A percentile compares a stretch with the other conserved stretches of the same genome.
These are phyloP conservation scores for Fusarium penzigii DNA, from an alignment of 2,329 filamentous ascomycete species.

Conservation along the genomic window DNA sequence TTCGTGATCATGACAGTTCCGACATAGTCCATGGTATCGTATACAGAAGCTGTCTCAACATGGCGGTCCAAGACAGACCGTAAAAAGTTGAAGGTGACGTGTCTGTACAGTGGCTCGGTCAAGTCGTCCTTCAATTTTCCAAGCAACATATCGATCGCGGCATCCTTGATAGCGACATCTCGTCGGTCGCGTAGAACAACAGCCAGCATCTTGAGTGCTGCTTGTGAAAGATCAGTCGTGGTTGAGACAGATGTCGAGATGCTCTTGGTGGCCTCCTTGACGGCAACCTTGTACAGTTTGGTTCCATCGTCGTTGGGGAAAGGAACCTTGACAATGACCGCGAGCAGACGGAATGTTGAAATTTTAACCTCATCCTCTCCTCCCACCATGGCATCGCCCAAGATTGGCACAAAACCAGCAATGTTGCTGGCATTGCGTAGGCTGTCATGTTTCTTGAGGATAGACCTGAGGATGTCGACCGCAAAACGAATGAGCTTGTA, in stretches of 20 bases:
- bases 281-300: slow-evolving; percentile 71
- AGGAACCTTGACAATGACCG: slow-evolving; percentile 81
- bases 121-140: slow-evolving; percentile 83
- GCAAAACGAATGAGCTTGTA: slow-evolving; percentile 89
- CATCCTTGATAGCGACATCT: slow-evolving; percentile 75
- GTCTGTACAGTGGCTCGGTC: slow-evolving; percentile 88
- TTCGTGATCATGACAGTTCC: slow-evolving; percentile 95
- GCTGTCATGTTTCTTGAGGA: slow-evolving; percentile 83
- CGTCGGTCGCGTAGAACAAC: slow-evolving; percentile 80
- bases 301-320: slow-evolving; percentile 69
- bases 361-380: slow-evolving; percentile 92
- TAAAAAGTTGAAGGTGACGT: slow-evolving; percentile 92
- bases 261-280: slow-evolving; percentile 80
- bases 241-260: slow-evolving; percentile 78
- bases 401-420: slow-evolving; percentile 80
- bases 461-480: slow-evolving; percentile 79
- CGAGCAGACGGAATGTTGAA: slow-evolving; percentile 81
- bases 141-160: slow-evolving; percentile 79
- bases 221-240: slow-evolving; percentile 81
- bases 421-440: slow-evolving; percentile 80
- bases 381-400: slow-evolving; percentile 82
- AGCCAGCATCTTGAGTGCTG: slow-evolving; percentile 84
- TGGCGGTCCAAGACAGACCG: slow-evolving; percentile 83
- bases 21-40: slow-evolving; percentile 87
- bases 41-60: slow-evolving; percentile 82